Evolutionary conservation across 1,284 basidiomycete species (phyloP).

Genomic region (Pisolithus thermaeus): DNA sequence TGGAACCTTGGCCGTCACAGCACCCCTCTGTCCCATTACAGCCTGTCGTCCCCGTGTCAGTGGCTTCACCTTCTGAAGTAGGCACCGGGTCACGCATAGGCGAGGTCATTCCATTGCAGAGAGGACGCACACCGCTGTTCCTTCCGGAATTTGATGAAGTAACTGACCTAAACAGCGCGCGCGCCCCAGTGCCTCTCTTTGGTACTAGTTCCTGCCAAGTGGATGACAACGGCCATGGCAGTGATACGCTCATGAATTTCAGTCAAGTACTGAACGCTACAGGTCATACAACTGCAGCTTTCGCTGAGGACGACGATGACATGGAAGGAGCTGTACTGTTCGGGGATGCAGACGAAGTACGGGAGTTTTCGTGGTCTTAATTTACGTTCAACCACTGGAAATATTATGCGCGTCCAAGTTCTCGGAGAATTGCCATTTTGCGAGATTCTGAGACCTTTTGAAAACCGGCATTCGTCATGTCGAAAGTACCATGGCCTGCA

Average conservation of each 20-base stretch:
- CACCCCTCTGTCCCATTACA: slow-evolving; percentile 34
- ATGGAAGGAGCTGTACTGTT: slow-evolving; percentile 68
- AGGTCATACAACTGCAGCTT: slow-evolving; percentile 47
- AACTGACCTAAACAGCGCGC: slow-evolving; percentile 14
- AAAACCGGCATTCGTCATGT: slow-evolving; percentile 76
- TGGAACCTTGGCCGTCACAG: slow-evolving; percentile 68
- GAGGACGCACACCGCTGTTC: slow-evolving; percentile 58
- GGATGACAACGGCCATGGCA: slow-evolving; percentile 32
- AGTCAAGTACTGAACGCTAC: slow-evolving; percentile 64
- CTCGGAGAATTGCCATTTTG: slow-evolving; percentile 62
- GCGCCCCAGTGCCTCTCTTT: slow-evolving; percentile 43
- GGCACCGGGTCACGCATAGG: slow-evolving; percentile 30
- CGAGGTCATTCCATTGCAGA: slow-evolving; percentile 7
- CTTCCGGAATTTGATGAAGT: slow-evolving; percentile 53
- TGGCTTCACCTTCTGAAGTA: slow-evolving; percentile 21
- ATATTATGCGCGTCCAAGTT: slow-evolving; percentile 62
- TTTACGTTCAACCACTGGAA: slow-evolving; percentile 4
- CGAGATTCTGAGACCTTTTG: slow-evolving; percentile 54
- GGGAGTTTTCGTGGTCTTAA: slow-evolving; percentile 41
- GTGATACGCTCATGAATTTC: slow-evolving; percentile 60
- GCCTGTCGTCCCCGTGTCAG: slow-evolving; percentile 27
- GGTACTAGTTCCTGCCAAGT: slow-evolving; percentile 32
- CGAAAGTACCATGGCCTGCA: slow-evolving; percentile 77
- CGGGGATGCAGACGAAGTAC: slow-evolving; percentile 72
- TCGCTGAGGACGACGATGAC: slow-evolving; percentile 68